Conservation (phyloP, 305 asterid genomes). For the Fraxinus paxiana region DNA sequence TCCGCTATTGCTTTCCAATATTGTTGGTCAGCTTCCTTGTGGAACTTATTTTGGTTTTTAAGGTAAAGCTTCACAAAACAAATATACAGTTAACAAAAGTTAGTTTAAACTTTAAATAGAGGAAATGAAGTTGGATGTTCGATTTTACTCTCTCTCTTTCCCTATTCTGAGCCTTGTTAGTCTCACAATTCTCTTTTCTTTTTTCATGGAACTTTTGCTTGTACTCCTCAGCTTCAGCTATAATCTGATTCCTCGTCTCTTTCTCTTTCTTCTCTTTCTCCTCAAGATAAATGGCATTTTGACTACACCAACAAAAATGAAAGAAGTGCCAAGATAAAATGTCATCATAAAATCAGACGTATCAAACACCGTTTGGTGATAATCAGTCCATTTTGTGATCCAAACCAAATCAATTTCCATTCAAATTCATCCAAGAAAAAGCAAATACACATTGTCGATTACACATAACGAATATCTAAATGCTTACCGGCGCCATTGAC, state of each 20-base stretch:
- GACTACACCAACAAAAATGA: slow-evolving; percentile 34
- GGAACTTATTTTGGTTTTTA: slow-evolving; percentile 77
- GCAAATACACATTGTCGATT: neutral
- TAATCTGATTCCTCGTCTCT: slow-evolving; percentile 66
- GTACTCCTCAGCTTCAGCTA: slow-evolving; percentile 64
- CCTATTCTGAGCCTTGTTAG: slow-evolving; percentile 56
- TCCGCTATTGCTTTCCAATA: slow-evolving; percentile 88
- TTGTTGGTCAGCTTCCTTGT: slow-evolving; percentile 79
- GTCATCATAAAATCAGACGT: neutral
- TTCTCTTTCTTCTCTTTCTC: slow-evolving; percentile 85
- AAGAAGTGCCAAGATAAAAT: neutral
- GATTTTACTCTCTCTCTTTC: slow-evolving; percentile 60
- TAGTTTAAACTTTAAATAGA: neutral
- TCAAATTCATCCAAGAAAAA: slow-evolving; percentile 5
- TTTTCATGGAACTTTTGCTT: neutral
- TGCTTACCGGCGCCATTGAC: slow-evolving; percentile 89
- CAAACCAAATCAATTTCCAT: neutral
- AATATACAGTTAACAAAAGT: neutral
- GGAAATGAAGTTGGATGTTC: slow-evolving; percentile 6
- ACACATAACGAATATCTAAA: neutral
- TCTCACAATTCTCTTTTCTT: neutral
- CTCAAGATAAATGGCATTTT: slow-evolving; percentile 76
- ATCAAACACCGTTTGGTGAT: neutral
- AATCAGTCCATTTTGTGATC: neutral
- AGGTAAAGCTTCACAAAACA: slow-evolving; percentile 43